phyloP scores from a whole-genome alignment of 2,329 filamentous ascomycete species.

The Daldinia sp. region DNA sequence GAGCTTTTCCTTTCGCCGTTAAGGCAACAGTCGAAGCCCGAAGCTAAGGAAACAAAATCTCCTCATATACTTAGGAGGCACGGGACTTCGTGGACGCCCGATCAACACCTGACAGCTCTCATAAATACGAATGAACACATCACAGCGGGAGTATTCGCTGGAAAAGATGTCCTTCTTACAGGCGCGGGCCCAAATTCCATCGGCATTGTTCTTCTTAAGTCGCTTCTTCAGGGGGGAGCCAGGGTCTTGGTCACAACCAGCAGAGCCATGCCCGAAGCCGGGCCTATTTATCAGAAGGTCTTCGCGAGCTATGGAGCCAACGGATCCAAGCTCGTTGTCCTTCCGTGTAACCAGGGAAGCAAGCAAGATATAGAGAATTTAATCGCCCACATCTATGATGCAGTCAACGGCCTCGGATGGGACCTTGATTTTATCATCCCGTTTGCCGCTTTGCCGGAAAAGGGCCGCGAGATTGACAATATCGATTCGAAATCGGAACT shows the following conservation, averaged over 20 bases:
- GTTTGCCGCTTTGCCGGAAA: conserved; percentile 53
- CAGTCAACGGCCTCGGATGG: conserved; percentile 41
- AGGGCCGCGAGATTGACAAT: conserved; percentile 47
- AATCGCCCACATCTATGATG: conserved; percentile 50
- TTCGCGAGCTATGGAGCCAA: conserved; percentile 47
- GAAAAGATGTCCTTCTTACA: conserved; percentile 31
- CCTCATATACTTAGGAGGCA: conserved; percentile 30
- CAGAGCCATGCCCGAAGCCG: conserved; percentile 40
- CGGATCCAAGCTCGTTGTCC: conserved; percentile 48
- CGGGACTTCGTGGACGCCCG: conserved; percentile 19
- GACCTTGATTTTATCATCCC: conserved; percentile 53
- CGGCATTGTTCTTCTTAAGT: conserved; percentile 31
- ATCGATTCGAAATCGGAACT: conserved; percentile 49
- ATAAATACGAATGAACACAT: conserved; percentile 2
- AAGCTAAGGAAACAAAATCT: conserved; percentile 3
- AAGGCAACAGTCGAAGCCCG: background rate
- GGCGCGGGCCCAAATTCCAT: conserved; percentile 38
- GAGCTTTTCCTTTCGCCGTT: background rate
- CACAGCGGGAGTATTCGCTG: conserved; percentile 12
- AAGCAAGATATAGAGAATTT: conserved; percentile 49
- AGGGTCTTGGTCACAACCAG: conserved; percentile 52
- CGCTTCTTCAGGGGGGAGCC: conserved; percentile 33
- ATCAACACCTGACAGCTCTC: conserved; percentile 22
- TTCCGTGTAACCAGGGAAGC: conserved; percentile 54
- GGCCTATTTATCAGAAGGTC: conserved; percentile 47